These are phyloP conservation scores for Saturnispora bothae DNA, from an alignment of 805 yeast species.

Conservation along the genomic window DNA sequence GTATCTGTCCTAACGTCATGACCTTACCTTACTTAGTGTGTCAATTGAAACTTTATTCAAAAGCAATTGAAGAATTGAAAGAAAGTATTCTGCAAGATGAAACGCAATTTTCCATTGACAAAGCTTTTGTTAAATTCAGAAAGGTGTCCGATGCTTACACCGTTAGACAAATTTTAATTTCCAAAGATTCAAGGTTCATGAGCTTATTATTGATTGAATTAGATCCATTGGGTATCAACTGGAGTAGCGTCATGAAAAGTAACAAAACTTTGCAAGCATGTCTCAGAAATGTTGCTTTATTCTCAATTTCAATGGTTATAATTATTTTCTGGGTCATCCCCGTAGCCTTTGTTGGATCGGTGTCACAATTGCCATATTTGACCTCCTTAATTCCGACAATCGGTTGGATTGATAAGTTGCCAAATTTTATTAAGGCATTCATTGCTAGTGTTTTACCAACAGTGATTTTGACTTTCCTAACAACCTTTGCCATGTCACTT, in stretches of 20 bases:
- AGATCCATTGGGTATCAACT: slow-evolving; percentile 57
- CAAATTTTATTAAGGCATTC: slow-evolving; percentile 41
- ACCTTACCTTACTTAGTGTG: slow-evolving; percentile 13
- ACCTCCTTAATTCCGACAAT: slow-evolving; percentile 52
- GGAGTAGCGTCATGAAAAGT: slow-evolving; percentile 46
- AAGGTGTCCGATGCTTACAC: slow-evolving; percentile 48
- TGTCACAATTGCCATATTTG: slow-evolving; percentile 64
- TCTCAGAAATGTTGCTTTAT: slow-evolving; percentile 30
- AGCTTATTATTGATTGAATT: slow-evolving; percentile 39
- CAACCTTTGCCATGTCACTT: slow-evolving; percentile 49
- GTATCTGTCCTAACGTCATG: slow-evolving; percentile 16
- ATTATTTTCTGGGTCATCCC: slow-evolving; percentile 68
- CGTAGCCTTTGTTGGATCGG: slow-evolving; percentile 65
- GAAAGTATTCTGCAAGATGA: slow-evolving; percentile 3
- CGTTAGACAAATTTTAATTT: slow-evolving; percentile 48
- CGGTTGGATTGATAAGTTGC: slow-evolving; percentile 43
- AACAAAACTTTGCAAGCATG: slow-evolving; percentile 22
- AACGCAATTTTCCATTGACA: slow-evolving; percentile 21
- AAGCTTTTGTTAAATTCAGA: slow-evolving; percentile 54
- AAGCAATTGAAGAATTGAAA: slow-evolving; percentile 12
- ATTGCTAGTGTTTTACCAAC: slow-evolving; percentile 62
- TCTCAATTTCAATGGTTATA: slow-evolving; percentile 35
- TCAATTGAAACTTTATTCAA: slow-evolving; percentile 8
- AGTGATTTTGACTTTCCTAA: slow-evolving; percentile 47
- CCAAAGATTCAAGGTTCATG: slow-evolving; percentile 33